Evolutionary conservation across 495 filamentous ascomycete species (phyloP).

Genomic region (Parachaetomium inaequale): DNA sequence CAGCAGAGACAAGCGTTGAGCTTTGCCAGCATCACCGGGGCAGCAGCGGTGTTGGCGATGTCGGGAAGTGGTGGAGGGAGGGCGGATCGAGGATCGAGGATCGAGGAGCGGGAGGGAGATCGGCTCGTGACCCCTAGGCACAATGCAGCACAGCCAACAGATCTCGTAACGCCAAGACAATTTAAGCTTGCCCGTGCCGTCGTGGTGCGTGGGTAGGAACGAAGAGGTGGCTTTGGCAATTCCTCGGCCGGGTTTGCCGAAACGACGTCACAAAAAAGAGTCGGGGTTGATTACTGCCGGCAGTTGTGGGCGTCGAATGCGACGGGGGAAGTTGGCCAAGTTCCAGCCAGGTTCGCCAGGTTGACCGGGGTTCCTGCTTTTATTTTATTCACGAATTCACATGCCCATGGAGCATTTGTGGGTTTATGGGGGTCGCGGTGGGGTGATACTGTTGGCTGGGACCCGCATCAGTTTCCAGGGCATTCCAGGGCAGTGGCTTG

Average conservation of each 20-base stretch:
- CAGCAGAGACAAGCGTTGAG: constrained; percentile 23
- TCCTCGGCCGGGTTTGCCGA: neutral
- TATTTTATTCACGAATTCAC: too few species aligned
- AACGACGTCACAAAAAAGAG: constrained; percentile 10
- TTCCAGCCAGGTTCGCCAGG: neutral
- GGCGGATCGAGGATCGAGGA: too few species aligned
- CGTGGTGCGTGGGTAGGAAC: neutral
- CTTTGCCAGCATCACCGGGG: constrained; percentile 17
- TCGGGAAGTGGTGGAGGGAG: neutral
- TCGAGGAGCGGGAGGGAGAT: constrained; percentile 1
- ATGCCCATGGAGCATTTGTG: constrained; percentile 14
- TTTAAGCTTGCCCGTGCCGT: constrained; percentile 10
- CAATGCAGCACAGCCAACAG: neutral
- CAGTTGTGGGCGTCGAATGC: neutral
- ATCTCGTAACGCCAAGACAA: constrained; percentile 20
- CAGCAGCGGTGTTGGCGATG: neutral
- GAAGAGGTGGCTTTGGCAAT: neutral
- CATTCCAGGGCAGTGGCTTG: constrained; percentile 1
- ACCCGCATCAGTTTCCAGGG: constrained; percentile 10
- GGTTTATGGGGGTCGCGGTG: constrained; percentile 11
- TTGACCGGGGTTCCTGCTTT: constrained; percentile 17
- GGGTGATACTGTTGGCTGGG: neutral
- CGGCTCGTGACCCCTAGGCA: constrained; percentile 9
- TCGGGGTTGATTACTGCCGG: neutral
- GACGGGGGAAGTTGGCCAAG: neutral